A percentile compares a stretch with the other conserved stretches of the same genome.
Evolutionary conservation across 805 yeast genomes (phyloP).

Genomic region (Candida corydali): DNA sequence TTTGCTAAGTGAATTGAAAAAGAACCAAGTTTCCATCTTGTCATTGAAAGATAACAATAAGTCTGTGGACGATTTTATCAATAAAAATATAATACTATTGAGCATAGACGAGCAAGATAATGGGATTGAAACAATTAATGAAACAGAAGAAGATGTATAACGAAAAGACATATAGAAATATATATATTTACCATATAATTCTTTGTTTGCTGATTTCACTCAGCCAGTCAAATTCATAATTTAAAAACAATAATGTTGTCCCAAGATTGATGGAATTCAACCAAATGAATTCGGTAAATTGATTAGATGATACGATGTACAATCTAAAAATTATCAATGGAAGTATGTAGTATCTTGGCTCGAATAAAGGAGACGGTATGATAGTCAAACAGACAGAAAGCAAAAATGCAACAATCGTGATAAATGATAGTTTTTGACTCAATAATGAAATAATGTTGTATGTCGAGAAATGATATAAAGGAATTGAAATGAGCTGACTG

Average conservation of each 20-base stretch:
- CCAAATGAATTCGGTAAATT: constrained; percentile 58
- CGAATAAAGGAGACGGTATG: constrained; percentile 88
- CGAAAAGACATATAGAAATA: not conserved
- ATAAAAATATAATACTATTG: constrained; percentile 22
- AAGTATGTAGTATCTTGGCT: constrained; percentile 86
- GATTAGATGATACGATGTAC: constrained; percentile 21
- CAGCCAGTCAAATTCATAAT: constrained; percentile 64
- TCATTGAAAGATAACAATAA: constrained; percentile 15
- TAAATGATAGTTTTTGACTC: constrained; percentile 15
- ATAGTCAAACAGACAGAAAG: constrained; percentile 56
- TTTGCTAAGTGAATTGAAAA: constrained; percentile 17
- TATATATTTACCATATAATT: constrained; percentile 73
- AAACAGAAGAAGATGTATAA: not conserved
- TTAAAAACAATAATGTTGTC: constrained; percentile 53
- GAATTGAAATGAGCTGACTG: constrained; percentile 49
- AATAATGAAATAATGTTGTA: constrained; percentile 25
- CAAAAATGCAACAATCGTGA: constrained; percentile 48
- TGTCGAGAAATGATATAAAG: constrained; percentile 65
- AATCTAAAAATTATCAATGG: constrained; percentile 78
- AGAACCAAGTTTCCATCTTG: constrained; percentile 17
- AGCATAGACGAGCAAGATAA: constrained; percentile 13
- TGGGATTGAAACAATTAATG: not conserved
- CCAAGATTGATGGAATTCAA: constrained; percentile 49
- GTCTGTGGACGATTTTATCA: constrained; percentile 29
- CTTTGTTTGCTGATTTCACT: constrained; percentile 62